Evolutionary conservation across 306 rosid species (phyloP).

Genomic region (Begonia masoniana): DNA sequence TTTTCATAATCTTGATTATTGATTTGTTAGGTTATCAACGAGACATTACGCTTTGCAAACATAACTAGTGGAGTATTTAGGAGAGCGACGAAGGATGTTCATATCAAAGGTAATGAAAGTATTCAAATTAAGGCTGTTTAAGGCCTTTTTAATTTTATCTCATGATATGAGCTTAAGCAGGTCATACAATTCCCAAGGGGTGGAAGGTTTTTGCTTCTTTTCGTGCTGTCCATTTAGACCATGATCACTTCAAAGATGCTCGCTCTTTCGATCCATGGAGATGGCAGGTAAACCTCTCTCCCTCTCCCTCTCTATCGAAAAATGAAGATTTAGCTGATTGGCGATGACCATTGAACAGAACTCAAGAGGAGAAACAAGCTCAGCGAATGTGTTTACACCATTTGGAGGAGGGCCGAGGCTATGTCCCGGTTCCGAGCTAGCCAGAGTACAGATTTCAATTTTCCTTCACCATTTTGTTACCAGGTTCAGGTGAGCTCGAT

Average conservation of each 20-base stretch:
- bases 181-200: slow-evolving; percentile 84
- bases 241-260: slow-evolving; percentile 62
- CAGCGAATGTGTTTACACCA: slow-evolving; percentile 61
- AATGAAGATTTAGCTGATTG: slow-evolving; percentile 3
- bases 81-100: slow-evolving; percentile 57
- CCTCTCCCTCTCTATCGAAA: neutral
- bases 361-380: slow-evolving; percentile 22
- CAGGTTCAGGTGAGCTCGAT: slow-evolving; percentile 49
- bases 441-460: slow-evolving; percentile 80
- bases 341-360: slow-evolving; percentile 26
- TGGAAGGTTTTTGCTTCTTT: slow-evolving; percentile 85
- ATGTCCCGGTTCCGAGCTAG: slow-evolving; percentile 92
- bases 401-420: slow-evolving; percentile 96
- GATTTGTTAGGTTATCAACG: slow-evolving; percentile 51
- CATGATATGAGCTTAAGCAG: slow-evolving; percentile 12
- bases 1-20: neutral
- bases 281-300: slow-evolving; percentile 45
- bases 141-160: too few species aligned
- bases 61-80: slow-evolving; percentile 81
- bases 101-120: slow-evolving; percentile 44
- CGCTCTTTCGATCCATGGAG: slow-evolving; percentile 93
- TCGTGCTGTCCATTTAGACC: slow-evolving; percentile 80
- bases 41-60: slow-evolving; percentile 69
- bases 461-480: slow-evolving; percentile 82
- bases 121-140: too few species aligned